These are phyloP conservation scores for Xylaria sp. DNA, from an alignment of 2,329 filamentous ascomycete species.

Conservation along the genomic window DNA sequence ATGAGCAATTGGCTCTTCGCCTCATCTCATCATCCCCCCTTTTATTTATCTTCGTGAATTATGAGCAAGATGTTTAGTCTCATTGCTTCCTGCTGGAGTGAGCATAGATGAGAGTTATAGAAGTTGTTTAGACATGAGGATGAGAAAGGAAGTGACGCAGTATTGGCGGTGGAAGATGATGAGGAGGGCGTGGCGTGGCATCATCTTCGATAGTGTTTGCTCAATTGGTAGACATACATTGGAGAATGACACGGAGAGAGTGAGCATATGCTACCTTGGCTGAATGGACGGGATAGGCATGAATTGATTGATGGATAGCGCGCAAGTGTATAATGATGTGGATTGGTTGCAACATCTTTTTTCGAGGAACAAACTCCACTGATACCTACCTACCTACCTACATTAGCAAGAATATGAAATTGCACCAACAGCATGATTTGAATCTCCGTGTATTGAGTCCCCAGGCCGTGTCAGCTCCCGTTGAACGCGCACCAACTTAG, in stretches of 20 bases:
- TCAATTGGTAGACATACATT: not conserved
- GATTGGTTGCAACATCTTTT: slow-evolving; percentile 10
- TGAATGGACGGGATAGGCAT: not conserved
- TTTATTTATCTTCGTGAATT: not conserved
- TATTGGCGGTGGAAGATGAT: slow-evolving; percentile 7
- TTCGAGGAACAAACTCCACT: slow-evolving; percentile 17
- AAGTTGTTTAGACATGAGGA: slow-evolving; percentile 6
- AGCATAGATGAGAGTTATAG: not conserved
- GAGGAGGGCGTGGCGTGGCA: slow-evolving; percentile 5
- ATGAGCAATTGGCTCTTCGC: not conserved
- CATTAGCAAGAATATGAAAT: slow-evolving; percentile 3
- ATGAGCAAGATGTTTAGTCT: slow-evolving; percentile 6
- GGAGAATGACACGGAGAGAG: too few relatives aligned
- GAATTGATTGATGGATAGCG: not conserved
- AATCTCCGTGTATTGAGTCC: not conserved
- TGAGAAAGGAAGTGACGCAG: not conserved
- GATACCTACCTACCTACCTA: slow-evolving; percentile 10
- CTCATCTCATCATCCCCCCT: not conserved
- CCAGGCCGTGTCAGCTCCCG: too few relatives aligned
- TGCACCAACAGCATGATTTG: not conserved
- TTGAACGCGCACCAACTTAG: too few relatives aligned
- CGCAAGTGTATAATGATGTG: slow-evolving; percentile 14
- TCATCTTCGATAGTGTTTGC: not conserved
- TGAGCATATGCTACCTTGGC: too few relatives aligned
- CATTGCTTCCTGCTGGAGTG: not conserved